Evolutionary conservation across 176 grass and related monocot species (phyloP).

Genomic region (Pharus latifolius): DNA sequence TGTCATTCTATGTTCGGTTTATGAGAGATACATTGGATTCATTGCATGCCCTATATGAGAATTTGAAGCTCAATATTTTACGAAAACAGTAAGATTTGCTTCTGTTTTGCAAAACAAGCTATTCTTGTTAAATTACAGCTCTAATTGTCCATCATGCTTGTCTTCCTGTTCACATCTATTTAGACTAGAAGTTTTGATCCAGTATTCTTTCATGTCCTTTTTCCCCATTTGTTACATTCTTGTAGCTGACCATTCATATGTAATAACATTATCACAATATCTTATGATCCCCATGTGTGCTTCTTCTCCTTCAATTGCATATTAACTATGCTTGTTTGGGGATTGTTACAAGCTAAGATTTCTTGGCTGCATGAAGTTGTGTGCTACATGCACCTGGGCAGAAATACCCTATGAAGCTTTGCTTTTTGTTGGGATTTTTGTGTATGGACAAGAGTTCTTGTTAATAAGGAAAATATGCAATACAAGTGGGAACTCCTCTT

Average conservation of each 20-base stretch:
- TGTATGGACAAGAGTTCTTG: too few relatives aligned
- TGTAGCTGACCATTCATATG: neutral
- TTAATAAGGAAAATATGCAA: too few relatives aligned
- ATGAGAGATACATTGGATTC: slow-evolving; percentile 61
- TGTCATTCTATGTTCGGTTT: slow-evolving; percentile 51
- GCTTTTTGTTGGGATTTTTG: too few relatives aligned
- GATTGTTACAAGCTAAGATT: neutral
- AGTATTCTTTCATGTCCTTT: neutral
- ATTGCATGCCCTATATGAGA: slow-evolving; percentile 91
- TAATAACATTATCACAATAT: too few relatives aligned
- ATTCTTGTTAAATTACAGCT: neutral
- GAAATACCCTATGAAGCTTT: too few relatives aligned
- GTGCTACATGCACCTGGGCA: too few relatives aligned
- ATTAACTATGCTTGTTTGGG: neutral
- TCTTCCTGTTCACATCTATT: neutral
- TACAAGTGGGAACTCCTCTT: too few relatives aligned
- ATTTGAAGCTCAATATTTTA: slow-evolving; percentile 79
- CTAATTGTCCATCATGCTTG: neutral
- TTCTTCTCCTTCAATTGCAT: too few relatives aligned
- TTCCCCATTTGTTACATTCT: slow-evolving; percentile 12
- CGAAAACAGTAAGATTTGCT: slow-evolving; percentile 69
- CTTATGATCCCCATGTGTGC: neutral
- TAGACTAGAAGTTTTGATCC: slow-evolving; percentile 2
- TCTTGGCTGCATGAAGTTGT: too few relatives aligned
- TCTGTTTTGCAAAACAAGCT: neutral